These are phyloP conservation scores for Prosopis cineraria DNA, from an alignment of 306 rosid genomes.

Conservation along the genomic window DNA sequence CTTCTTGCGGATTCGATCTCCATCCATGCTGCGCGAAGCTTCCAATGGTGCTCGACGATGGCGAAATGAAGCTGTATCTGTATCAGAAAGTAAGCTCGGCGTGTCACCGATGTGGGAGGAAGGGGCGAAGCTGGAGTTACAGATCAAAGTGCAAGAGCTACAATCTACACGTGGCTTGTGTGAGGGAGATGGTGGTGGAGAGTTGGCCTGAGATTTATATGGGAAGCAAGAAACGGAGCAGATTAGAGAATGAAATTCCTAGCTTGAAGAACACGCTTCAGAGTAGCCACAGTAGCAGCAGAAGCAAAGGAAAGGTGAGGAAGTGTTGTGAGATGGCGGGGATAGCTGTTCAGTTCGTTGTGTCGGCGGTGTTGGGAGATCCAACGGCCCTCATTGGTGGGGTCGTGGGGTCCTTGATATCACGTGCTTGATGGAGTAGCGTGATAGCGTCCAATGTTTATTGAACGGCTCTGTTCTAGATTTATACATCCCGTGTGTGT, in stretches of 20 bases:
- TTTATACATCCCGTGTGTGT: neutral
- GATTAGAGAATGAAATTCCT: constrained; percentile 50
- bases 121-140: constrained; percentile 91
- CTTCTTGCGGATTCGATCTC: constrained; percentile 73
- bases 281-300: constrained; percentile 17
- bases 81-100: constrained; percentile 64
- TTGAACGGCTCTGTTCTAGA: neutral
- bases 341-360: constrained; percentile 67
- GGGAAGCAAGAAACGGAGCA: constrained; percentile 41
- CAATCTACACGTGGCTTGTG: constrained; percentile 89
- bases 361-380: constrained; percentile 90
- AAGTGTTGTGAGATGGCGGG: constrained; percentile 84
- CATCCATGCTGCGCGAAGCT: constrained; percentile 98
- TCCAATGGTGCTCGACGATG: constrained; percentile 66
- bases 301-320: constrained; percentile 63
- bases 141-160: constrained; percentile 79
- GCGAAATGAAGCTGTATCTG: constrained; percentile 58
- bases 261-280: constrained; percentile 54
- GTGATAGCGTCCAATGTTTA: too few relatives aligned
- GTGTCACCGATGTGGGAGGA: constrained; percentile 79
- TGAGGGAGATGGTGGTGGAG: constrained; percentile 82
- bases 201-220: constrained; percentile 71
- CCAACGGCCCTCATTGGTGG: constrained; percentile 91
- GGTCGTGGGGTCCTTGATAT: constrained; percentile 62
- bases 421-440: neutral